A percentile compares a stretch with the other conserved stretches of the same genome.
These are phyloP conservation scores for Xylariaceae sp. DNA, from an alignment of 2,329 filamentous ascomycete species.

Conservation along the genomic window DNA sequence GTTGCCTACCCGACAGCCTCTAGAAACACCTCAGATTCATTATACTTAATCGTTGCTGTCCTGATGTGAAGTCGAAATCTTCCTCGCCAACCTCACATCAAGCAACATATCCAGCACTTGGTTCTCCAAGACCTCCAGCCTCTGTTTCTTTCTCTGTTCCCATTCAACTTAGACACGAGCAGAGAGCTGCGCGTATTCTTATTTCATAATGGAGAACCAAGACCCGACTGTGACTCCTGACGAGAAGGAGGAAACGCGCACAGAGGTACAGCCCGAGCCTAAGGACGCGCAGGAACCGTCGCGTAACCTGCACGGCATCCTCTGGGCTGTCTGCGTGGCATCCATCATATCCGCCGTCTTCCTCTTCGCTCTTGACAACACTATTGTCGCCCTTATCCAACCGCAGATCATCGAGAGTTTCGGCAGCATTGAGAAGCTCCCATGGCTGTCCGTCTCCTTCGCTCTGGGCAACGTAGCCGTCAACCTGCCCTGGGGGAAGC, in stretches of 20 bases:
- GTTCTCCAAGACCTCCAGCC: not conserved
- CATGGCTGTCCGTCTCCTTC: slow-evolving; percentile 45
- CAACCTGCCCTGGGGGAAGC: slow-evolving; percentile 40
- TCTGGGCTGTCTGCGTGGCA: not conserved
- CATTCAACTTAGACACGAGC: not conserved
- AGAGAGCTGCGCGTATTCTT: not conserved
- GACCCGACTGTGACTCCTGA: not conserved
- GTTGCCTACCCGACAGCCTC: not conserved
- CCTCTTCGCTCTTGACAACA: slow-evolving; percentile 46
- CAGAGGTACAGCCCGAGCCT: not conserved
- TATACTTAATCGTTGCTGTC: not conserved
- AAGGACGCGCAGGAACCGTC: not conserved
- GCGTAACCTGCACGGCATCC: not conserved
- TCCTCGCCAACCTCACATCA: not conserved
- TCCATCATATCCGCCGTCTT: not conserved
- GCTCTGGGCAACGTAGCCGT: slow-evolving; percentile 44
- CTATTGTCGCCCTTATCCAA: slow-evolving; percentile 50
- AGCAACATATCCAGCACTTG: not conserved
- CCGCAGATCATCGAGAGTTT: slow-evolving; percentile 41
- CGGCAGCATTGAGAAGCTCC: slow-evolving; percentile 39
- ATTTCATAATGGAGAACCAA: not conserved
- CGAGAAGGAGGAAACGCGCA: not conserved
- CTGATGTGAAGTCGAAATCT: not conserved
- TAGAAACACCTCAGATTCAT: not conserved
- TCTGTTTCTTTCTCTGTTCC: not conserved